Percentiles rank a stretch among this genome's conserved stretches.
Conservation (phyloP, 768 basidiomycete genomes). For the Nevesoporus exiguus region DNA sequence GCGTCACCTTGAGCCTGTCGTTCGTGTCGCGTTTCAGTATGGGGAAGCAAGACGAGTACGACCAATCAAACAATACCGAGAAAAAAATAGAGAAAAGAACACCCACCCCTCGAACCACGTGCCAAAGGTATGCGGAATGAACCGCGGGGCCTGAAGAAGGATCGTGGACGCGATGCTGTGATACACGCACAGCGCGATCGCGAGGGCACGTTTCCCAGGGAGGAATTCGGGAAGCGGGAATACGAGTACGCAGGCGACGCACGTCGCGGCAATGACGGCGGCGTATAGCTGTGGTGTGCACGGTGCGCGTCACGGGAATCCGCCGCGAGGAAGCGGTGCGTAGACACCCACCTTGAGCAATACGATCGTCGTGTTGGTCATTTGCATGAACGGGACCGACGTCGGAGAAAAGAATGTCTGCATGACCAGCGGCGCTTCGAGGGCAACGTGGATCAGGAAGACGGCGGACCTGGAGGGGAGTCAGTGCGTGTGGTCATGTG, state of each 20-base stretch:
- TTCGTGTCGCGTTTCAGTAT: not conserved
- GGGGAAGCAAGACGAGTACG: not conserved
- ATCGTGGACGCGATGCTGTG: conserved; percentile 71
- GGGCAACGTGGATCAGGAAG: conserved; percentile 75
- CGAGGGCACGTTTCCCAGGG: conserved; percentile 81
- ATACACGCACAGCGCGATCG: conserved; percentile 72
- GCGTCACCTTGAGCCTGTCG: conserved; percentile 47
- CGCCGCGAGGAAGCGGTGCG: not conserved
- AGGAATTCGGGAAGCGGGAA: conserved; percentile 81
- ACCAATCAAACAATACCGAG: too few relatives aligned
- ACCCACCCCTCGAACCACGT: conserved; percentile 57
- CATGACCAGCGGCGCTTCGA: conserved; percentile 74
- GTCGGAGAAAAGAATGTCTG: conserved; percentile 68
- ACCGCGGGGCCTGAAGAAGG: conserved; percentile 71
- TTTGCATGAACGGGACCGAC: conserved; percentile 68
- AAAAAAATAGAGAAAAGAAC: not conserved
- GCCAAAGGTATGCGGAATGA: conserved; percentile 75
- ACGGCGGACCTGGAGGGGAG: conserved; percentile 48
- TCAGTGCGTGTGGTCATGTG: not conserved
- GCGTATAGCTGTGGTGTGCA: conserved; percentile 56
- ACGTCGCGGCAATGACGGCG: conserved; percentile 56
- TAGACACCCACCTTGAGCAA: conserved; percentile 56
- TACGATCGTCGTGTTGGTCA: conserved; percentile 79
- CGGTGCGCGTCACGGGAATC: too few relatives aligned
- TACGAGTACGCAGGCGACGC: conserved; percentile 58